Percentiles rank a stretch among this genome's conserved stretches.
Conservation (phyloP, 495 filamentous ascomycete genomes). For the Neurospora pannonica region DNA sequence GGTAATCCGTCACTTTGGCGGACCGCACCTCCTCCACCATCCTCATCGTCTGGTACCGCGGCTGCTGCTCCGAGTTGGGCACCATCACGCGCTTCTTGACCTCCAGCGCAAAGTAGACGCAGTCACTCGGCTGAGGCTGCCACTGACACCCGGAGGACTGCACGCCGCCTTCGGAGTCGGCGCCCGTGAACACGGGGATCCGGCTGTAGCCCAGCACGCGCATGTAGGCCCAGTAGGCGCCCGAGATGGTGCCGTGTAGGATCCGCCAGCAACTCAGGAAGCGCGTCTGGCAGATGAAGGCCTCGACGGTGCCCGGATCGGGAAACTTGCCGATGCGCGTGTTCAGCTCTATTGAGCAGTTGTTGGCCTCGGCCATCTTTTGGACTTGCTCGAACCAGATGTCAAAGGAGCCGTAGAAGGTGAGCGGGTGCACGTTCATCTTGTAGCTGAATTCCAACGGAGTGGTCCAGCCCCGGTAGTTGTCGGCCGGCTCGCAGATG, state of each 20-base stretch:
- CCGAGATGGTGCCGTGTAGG: constrained; percentile 11
- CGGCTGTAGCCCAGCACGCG: constrained; percentile 8
- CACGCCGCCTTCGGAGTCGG: not conserved
- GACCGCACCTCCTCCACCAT: constrained; percentile 16
- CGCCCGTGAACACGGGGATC: constrained; percentile 9
- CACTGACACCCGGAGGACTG: constrained; percentile 1
- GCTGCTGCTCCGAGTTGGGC: not conserved
- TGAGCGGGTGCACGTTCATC: constrained; percentile 8
- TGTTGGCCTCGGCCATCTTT: constrained; percentile 9
- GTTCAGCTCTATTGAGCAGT: constrained; percentile 7
- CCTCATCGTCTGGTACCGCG: constrained; percentile 2
- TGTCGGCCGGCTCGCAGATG: constrained; percentile 1
- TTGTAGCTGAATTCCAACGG: constrained; percentile 4
- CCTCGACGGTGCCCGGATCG: constrained; percentile 6
- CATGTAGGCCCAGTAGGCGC: constrained; percentile 14
- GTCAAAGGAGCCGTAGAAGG: constrained; percentile 1
- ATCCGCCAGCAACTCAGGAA: constrained; percentile 12
- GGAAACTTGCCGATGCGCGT: constrained; percentile 13
- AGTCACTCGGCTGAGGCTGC: constrained; percentile 11
- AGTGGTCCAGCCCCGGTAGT: not conserved
- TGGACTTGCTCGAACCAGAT: constrained; percentile 11
- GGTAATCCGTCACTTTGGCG: constrained; percentile 2
- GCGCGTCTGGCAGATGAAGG: constrained; percentile 10
- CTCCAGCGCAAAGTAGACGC: constrained; percentile 7
- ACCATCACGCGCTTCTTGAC: constrained; percentile 4